Percentiles rank a stretch among this genome's conserved stretches.
These are phyloP conservation scores for Russula sp. DNA, from an alignment of 768 basidiomycete genomes.

Conservation along the genomic window DNA sequence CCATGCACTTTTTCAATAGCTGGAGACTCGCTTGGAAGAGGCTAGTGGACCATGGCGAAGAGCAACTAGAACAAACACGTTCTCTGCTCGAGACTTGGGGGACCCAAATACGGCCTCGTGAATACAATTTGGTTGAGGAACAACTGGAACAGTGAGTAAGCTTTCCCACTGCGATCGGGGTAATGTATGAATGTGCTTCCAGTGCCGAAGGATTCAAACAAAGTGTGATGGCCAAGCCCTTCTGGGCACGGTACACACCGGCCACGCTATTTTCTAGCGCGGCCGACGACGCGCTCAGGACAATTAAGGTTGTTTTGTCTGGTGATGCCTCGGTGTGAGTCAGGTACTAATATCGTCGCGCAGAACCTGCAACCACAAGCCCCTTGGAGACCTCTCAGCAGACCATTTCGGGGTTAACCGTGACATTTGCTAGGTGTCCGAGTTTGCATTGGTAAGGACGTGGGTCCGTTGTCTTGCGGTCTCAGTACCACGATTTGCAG, in stretches of 20 bases:
- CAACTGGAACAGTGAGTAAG: background rate
- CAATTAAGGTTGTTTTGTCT: background rate
- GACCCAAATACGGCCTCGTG: background rate
- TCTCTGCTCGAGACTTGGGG: background rate
- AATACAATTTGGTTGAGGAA: background rate
- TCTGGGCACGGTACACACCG: background rate
- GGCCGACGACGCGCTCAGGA: background rate
- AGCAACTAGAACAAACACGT: background rate
- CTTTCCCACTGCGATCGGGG: background rate
- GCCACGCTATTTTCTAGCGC: background rate
- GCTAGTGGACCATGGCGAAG: background rate
- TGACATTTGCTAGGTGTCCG: too few relatives aligned
- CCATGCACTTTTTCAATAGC: background rate
- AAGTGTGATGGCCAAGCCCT: background rate
- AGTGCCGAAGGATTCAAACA: background rate
- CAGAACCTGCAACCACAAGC: background rate
- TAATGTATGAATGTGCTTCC: background rate
- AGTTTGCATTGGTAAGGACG: too few relatives aligned
- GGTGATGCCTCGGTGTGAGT: background rate
- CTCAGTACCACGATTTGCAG: too few relatives aligned
- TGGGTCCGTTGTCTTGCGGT: too few relatives aligned
- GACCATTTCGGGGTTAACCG: too few relatives aligned
- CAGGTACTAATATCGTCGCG: background rate
- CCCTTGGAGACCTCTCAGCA: background rate
- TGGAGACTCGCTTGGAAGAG: background rate